phyloP scores from a whole-genome alignment of 2,329 filamentous ascomycete species.

The Trichoderma gracile region DNA sequence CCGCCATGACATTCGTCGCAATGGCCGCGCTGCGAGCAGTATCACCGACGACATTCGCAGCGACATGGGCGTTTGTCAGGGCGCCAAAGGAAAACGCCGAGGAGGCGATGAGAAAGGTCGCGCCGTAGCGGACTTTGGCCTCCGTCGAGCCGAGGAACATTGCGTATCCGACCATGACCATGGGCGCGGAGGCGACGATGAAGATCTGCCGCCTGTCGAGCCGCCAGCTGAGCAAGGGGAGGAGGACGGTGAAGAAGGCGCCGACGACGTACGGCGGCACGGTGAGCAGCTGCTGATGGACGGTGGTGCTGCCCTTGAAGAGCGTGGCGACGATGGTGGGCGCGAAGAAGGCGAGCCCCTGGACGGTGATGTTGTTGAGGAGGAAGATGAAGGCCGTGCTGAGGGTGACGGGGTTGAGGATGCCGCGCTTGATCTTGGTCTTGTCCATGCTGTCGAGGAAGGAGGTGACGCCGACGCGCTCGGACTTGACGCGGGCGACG shows the following conservation, averaged over 20 bases:
- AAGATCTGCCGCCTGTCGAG: constrained; percentile 61
- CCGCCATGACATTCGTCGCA: constrained; percentile 67
- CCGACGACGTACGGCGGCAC: constrained; percentile 71
- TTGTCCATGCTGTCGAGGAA: constrained; percentile 64
- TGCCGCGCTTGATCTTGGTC: constrained; percentile 60
- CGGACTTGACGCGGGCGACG: constrained; percentile 66
- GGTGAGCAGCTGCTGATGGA: constrained; percentile 68
- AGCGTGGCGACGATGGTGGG: constrained; percentile 70
- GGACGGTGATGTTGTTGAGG: constrained; percentile 58
- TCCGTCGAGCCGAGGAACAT: constrained; percentile 64
- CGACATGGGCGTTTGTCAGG: constrained; percentile 65
- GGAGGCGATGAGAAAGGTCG: constrained; percentile 67
- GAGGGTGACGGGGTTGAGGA: constrained; percentile 63
- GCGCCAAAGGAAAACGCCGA: constrained; percentile 65
- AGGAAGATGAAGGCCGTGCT: constrained; percentile 60
- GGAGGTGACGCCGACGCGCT: constrained; percentile 61
- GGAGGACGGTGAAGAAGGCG: constrained; percentile 63
- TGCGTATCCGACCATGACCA: constrained; percentile 69
- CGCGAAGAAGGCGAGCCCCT: constrained; percentile 66
- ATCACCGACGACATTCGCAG: constrained; percentile 71
- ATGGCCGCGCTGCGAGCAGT: constrained; percentile 68
- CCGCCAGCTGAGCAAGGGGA: constrained; percentile 63
- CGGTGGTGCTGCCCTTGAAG: constrained; percentile 56
- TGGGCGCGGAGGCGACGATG: constrained; percentile 58
- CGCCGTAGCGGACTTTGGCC: constrained; percentile 62